phyloP scores from a whole-genome alignment of 129 eudicot genomes.

The Artemisia annua region DNA sequence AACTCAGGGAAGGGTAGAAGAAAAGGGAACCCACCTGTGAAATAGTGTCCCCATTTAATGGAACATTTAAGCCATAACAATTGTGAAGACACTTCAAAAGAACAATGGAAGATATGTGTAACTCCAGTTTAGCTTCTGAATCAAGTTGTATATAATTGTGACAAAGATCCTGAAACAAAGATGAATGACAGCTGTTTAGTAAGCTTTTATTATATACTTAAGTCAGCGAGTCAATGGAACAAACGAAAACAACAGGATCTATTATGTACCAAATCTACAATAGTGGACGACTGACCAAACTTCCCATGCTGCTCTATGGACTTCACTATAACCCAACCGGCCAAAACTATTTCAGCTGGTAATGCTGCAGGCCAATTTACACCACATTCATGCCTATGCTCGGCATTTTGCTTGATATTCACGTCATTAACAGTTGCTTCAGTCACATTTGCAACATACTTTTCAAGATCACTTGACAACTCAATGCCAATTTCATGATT shows the following conservation, averaged over 20 bases:
- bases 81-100: constrained; percentile 62
- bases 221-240: constrained; percentile 4
- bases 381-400: constrained; percentile 91
- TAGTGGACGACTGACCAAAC: constrained; percentile 31
- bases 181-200: constrained; percentile 18
- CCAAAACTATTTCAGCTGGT: constrained; percentile 80
- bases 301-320: constrained; percentile 38
- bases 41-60: constrained; percentile 38
- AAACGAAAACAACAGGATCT: constrained; percentile 19
- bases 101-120: constrained; percentile 68
- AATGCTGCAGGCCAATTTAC: constrained; percentile 84
- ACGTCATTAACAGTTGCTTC: constrained; percentile 21
- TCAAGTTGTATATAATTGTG: constrained; percentile 60
- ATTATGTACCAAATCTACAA: constrained; percentile 50
- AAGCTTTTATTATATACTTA: constrained; percentile 7
- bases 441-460: constrained; percentile 52
- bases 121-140: constrained; percentile 63
- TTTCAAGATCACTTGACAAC: constrained; percentile 60
- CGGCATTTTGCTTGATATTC: constrained; percentile 38
- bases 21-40: constrained; percentile 50
- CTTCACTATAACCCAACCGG: constrained; percentile 70
- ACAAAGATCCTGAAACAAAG: constrained; percentile 64
- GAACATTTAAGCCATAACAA: constrained; percentile 39
- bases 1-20: constrained; percentile 6
- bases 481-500: constrained; percentile 29